A percentile compares a stretch with the other conserved stretches of the same genome.
Evolutionary conservation across 2,329 filamentous ascomycete genomes (phyloP).

Genomic region (Epicoccum sorghinum): DNA sequence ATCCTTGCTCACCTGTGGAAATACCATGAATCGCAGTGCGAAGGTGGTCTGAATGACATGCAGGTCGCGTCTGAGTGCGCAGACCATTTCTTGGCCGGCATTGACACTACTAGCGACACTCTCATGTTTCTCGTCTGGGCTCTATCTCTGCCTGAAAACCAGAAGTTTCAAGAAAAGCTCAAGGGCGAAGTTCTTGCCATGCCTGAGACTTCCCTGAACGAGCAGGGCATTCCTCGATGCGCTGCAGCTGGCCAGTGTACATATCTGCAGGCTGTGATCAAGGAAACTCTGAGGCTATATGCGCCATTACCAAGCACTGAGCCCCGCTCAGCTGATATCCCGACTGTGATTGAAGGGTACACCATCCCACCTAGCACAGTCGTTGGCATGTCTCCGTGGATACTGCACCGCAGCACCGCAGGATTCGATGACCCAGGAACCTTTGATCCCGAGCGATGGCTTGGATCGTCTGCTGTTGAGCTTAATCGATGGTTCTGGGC

Average conservation of each 20-base stretch:
- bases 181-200: not conserved
- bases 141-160: not conserved
- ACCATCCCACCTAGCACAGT: not conserved
- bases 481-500: slow-evolving; percentile 3
- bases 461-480: not conserved
- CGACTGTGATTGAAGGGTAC: not conserved
- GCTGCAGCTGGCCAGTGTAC: not conserved
- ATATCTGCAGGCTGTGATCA: not conserved
- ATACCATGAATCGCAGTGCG: not conserved
- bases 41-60: not conserved
- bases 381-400: not conserved
- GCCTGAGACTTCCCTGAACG: not conserved
- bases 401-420: not conserved
- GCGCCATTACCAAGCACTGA: not conserved
- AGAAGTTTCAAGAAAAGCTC: not conserved
- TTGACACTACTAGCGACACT: not conserved
- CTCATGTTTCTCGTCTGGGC: slow-evolving; percentile 1
- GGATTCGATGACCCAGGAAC: not conserved
- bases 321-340: not conserved
- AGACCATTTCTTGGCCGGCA: slow-evolving; percentile 1
- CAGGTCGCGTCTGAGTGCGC: not conserved
- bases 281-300: not conserved
- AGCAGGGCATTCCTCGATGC: not conserved
- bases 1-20: slow-evolving; percentile 2
- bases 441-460: slow-evolving; percentile 2